phyloP scores from a whole-genome alignment of 2,329 filamentous ascomycete species.

The Fusarium mexicanum region DNA sequence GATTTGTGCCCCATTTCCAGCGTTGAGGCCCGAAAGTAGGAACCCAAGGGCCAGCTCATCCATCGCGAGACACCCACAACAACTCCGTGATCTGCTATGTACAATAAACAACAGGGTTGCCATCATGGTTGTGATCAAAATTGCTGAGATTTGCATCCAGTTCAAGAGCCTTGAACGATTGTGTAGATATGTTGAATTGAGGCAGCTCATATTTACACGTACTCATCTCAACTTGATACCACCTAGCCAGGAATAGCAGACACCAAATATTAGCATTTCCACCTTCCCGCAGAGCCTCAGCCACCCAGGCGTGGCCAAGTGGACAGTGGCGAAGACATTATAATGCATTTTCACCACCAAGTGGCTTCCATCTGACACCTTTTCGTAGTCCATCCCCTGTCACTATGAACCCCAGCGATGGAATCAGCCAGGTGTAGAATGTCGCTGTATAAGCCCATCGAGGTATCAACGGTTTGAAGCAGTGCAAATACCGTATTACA shows the following conservation, averaged over 20 bases:
- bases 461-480: background rate
- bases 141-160: background rate
- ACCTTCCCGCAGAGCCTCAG: constrained; percentile 38
- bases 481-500: background rate
- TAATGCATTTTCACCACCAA: background rate
- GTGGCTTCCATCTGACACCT: background rate
- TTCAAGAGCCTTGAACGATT: background rate
- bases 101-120: background rate
- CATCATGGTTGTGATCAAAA: background rate
- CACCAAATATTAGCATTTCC: constrained; percentile 1
- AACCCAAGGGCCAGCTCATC: constrained; percentile 28
- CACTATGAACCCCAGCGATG: background rate
- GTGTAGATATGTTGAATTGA: background rate
- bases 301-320: constrained; percentile 32
- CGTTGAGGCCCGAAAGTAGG: constrained; percentile 34
- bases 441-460: background rate
- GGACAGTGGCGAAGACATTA: constrained; percentile 22
- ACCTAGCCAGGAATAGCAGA: constrained; percentile 15
- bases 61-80: constrained; percentile 22
- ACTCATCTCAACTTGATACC: constrained; percentile 29
- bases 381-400: background rate
- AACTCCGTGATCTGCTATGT: background rate
- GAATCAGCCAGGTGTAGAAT: background rate
- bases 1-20: constrained; percentile 31
- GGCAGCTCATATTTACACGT: constrained; percentile 22